Conservation (phyloP, 1,284 basidiomycete genomes). For the Ganoderma meredithae region DNA sequence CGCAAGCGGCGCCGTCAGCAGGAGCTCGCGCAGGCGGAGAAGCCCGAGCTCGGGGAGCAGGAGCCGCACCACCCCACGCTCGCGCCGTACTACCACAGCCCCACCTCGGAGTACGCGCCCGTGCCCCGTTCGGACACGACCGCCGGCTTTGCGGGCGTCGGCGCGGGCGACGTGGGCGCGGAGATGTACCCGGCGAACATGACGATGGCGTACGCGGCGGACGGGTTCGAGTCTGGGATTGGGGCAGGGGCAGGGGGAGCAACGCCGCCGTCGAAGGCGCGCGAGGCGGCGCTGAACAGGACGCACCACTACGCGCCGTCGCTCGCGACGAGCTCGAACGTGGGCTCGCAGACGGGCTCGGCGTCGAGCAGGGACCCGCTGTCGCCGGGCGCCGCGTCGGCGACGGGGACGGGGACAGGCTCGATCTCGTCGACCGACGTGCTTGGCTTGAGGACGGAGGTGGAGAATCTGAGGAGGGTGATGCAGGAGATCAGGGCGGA, state of each 20-base stretch:
- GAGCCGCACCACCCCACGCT: constrained; percentile 19
- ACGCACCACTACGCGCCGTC: constrained; percentile 7
- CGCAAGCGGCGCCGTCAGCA: constrained; percentile 13
- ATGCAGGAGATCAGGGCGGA: constrained; percentile 38
- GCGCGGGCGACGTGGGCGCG: neutral
- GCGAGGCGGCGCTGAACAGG: constrained; percentile 25
- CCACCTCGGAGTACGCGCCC: neutral
- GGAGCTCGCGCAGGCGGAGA: constrained; percentile 1
- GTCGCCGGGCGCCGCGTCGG: constrained; percentile 16
- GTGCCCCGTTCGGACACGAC: constrained; percentile 5
- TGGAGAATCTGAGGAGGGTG: constrained; percentile 38
- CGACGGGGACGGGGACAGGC: constrained; percentile 2
- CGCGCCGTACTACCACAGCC: constrained; percentile 18
- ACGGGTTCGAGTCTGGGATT: neutral
- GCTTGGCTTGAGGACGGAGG: constrained; percentile 35
- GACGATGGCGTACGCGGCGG: constrained; percentile 1
- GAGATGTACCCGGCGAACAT: neutral
- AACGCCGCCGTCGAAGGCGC: constrained; percentile 28
- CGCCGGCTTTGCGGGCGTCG: constrained; percentile 14
- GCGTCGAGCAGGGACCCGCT: constrained; percentile 35
- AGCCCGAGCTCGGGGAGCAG: constrained; percentile 20
- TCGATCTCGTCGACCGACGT: constrained; percentile 36
- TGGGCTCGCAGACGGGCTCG: constrained; percentile 10
- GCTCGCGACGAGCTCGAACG: constrained; percentile 21
- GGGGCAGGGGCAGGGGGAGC: neutral